Percentiles rank a stretch among this genome's conserved stretches.
phyloP scores from a whole-genome alignment of 108 stramenopile genomes.

The Seminavis robusta region DNA sequence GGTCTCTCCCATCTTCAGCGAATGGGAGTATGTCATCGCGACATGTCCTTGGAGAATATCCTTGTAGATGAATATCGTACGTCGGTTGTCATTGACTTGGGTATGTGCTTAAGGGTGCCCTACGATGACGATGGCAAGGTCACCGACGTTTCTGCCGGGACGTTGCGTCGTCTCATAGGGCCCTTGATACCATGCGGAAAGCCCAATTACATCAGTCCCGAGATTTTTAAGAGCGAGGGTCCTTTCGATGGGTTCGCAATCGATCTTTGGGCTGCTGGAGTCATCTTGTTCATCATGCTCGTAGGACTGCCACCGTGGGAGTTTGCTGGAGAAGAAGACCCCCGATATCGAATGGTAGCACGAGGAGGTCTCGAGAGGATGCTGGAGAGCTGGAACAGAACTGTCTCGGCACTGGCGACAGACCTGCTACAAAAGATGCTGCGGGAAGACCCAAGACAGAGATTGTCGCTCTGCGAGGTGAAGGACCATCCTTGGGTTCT shows the following conservation, averaged over 20 bases:
- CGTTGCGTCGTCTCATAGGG: slow-evolving; percentile 57
- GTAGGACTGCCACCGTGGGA: slow-evolving; percentile 84
- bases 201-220: slow-evolving; percentile 93
- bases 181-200: slow-evolving; percentile 90
- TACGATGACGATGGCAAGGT: slow-evolving; percentile 41
- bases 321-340: slow-evolving; percentile 47
- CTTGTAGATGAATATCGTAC: slow-evolving; percentile 55
- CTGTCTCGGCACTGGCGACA: slow-evolving; percentile 35
- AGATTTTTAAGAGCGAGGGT: slow-evolving; percentile 47
- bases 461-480: slow-evolving; percentile 68
- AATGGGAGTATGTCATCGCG: slow-evolving; percentile 66
- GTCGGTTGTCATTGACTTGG: slow-evolving; percentile 73
- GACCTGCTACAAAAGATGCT: slow-evolving; percentile 85
- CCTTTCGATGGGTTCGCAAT: slow-evolving; percentile 85
- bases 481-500: slow-evolving; percentile 77
- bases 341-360: slow-evolving; percentile 41
- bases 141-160: slow-evolving; percentile 52
- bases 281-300: slow-evolving; percentile 86
- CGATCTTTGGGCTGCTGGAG: slow-evolving; percentile 89
- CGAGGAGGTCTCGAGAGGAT: slow-evolving; percentile 44
- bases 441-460: slow-evolving; percentile 53
- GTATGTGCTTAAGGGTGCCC: slow-evolving; percentile 81
- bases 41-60: slow-evolving; percentile 78
- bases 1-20: slow-evolving; percentile 66
- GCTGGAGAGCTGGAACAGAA: slow-evolving; percentile 50